A percentile compares a stretch with the other conserved stretches of the same genome.
These are phyloP conservation scores for Tephrocybe sp. DNA, from an alignment of 768 basidiomycete genomes.

Conservation along the genomic window DNA sequence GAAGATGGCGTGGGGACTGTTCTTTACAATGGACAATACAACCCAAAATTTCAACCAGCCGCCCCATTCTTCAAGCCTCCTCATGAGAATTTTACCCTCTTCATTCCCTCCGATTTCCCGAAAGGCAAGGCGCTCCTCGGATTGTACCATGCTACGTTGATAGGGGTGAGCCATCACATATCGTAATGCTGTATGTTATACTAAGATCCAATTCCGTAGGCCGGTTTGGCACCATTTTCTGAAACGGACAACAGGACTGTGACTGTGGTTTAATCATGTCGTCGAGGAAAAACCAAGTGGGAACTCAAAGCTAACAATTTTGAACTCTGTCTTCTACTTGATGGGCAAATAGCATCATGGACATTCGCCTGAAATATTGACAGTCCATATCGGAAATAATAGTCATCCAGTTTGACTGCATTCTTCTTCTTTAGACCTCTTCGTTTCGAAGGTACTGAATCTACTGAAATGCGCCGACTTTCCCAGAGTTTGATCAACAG, in stretches of 20 bases:
- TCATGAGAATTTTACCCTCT: slow-evolving; percentile 43
- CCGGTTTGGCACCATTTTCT: slow-evolving; percentile 25
- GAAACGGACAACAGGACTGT: slow-evolving; percentile 32
- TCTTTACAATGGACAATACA: slow-evolving; percentile 43
- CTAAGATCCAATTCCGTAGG: slow-evolving; percentile 21
- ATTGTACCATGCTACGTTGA: slow-evolving; percentile 33
- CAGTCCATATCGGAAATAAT: no score
- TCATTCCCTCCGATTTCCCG: slow-evolving; percentile 27
- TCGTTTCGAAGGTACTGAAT: no score
- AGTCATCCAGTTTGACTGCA: no score
- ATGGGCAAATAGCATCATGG: no score
- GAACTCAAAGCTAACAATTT: no score
- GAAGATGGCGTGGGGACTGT: slow-evolving; percentile 36
- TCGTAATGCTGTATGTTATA: background rate
- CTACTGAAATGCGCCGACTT: no score
- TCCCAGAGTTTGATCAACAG: no score
- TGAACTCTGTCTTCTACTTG: no score
- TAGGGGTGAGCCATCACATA: slow-evolving; percentile 33
- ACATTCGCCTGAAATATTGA: no score
- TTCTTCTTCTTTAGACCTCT: no score
- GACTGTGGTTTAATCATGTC: slow-evolving; percentile 17
- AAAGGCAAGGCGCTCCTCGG: slow-evolving; percentile 34
- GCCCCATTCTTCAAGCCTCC: slow-evolving; percentile 28
- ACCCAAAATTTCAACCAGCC: slow-evolving; percentile 30
- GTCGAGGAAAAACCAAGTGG: background rate